phyloP scores from a whole-genome alignment of 768 basidiomycete species.

The Dictyophora rubrovolvata region DNA sequence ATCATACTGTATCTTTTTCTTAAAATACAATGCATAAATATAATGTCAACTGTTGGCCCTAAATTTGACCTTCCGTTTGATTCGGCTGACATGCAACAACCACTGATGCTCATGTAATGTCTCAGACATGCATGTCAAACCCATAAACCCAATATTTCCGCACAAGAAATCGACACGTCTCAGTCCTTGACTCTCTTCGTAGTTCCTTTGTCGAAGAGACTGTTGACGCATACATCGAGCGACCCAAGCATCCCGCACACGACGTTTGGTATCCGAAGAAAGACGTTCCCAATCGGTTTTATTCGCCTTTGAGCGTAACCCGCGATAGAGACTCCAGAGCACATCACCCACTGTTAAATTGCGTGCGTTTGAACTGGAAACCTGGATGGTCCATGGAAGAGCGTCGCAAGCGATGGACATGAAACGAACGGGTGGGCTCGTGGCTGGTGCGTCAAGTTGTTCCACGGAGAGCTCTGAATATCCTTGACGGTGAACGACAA shows the following conservation, averaged over 20 bases:
- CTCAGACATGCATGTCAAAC: background rate
- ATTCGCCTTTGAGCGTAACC: background rate
- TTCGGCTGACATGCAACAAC: background rate
- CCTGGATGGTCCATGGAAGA: background rate
- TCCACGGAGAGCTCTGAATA: background rate
- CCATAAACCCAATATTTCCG: background rate
- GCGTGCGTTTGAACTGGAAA: background rate
- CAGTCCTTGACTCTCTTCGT: background rate
- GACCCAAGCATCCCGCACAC: background rate
- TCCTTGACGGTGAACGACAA: background rate
- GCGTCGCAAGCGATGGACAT: background rate
- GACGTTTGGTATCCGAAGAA: background rate
- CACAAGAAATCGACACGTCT: background rate
- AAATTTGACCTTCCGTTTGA: background rate
- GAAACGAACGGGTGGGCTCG: background rate
- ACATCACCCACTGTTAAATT: background rate
- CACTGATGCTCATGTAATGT: background rate
- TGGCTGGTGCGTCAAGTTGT: background rate
- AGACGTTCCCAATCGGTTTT: background rate
- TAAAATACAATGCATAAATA: background rate
- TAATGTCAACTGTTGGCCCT: background rate
- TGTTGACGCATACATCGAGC: background rate
- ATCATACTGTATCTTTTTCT: too few species aligned
- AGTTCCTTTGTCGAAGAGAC: background rate
- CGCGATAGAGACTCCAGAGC: background rate